Evolutionary conservation across 2,329 filamentous ascomycete genomes (phyloP), one percentile per base, ranked within the genome.

Genomic region (Mycosphaerella sp.): DNA sequence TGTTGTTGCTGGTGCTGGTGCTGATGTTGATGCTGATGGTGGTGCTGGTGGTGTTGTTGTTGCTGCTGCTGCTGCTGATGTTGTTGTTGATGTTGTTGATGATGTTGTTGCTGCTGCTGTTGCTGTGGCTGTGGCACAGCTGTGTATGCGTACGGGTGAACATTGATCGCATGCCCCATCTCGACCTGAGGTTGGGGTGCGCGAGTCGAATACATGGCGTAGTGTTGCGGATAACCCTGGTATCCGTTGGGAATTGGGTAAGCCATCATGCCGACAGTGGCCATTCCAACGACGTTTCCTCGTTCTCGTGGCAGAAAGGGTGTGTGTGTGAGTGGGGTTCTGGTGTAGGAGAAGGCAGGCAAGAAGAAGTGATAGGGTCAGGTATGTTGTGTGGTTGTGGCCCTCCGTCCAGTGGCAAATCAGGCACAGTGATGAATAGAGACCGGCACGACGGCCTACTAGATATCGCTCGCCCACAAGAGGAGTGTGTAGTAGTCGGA

Each of bases 211-310:
- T 65, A 66, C 54, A 64, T 63, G 26, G 62, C 50, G 50, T 66
- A 63, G 39, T 64, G 64, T 46, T 64, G 65, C 53, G 60, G 58
- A 49, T 65, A 65, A 54, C 49, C 56, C 12, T 61, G 61, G 45
- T 62, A 64, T 51, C 48, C 55, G 40, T 67, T 62, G 51, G 62
- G 60, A 45, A 53, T 51, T 39, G 64, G 63, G 54, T 64, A 64
- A 29, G 63, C 60, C 65, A 68, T 67, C 46, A 62, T 64, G 40
- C 56, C 55, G 41, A 62, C 64, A n/a, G 63, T 56, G 45, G 65
- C 66, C 66, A 67, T 67, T 55, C 50, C 58, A 52, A 47, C 40
- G 43, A 17, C 34, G 23, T 39, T 50, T 5, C 40, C 38, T 40
- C 17, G 46, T 39, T 38, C 29, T 53, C 26, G 40, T 23, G 34